Evolutionary conservation across 257 asterid genomes (phyloP).

Genomic region (Coffea eugenioides): DNA sequence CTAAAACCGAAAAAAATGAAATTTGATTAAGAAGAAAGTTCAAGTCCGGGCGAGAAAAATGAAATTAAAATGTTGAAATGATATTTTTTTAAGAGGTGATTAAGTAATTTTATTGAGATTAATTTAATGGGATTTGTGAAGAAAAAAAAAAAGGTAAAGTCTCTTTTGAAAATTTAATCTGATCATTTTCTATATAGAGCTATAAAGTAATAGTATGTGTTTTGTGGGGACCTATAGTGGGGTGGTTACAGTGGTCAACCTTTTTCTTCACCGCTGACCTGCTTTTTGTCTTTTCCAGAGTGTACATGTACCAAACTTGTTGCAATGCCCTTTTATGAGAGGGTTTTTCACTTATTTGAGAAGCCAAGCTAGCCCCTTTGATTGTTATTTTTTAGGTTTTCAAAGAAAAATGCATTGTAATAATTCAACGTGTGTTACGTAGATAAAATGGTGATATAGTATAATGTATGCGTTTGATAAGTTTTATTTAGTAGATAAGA

Average conservation of each 20-base stretch:
- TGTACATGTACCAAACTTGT: not conserved
- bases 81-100: constrained; percentile 13
- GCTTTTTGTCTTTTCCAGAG: constrained; percentile 44
- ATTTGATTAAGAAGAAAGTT: constrained; percentile 45
- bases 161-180: constrained; percentile 39
- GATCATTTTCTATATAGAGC: constrained; percentile 32
- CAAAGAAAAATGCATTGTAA: too few relatives aligned
- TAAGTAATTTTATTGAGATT: constrained; percentile 19
- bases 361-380: too few relatives aligned
- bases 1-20: constrained; percentile 42
- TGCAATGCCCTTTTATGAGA: constrained; percentile 13
- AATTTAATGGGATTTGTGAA: constrained; percentile 23
- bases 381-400: too few relatives aligned
- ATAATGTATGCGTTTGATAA: too few relatives aligned
- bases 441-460: too few relatives aligned
- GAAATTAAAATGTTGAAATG: constrained; percentile 20
- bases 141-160: constrained; percentile 42
- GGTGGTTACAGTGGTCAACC: constrained; percentile 46
- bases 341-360: too few relatives aligned
- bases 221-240: constrained; percentile 33
- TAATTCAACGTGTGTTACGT: too few relatives aligned
- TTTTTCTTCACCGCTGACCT: constrained; percentile 58
- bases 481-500: too few relatives aligned
- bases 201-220: constrained; percentile 24
- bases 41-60: constrained; percentile 43